Percentiles rank a stretch among this genome's conserved stretches.
These are phyloP conservation scores for Melaleuca alternifolia DNA, from an alignment of 345 rosid genomes.

Conservation along the genomic window DNA sequence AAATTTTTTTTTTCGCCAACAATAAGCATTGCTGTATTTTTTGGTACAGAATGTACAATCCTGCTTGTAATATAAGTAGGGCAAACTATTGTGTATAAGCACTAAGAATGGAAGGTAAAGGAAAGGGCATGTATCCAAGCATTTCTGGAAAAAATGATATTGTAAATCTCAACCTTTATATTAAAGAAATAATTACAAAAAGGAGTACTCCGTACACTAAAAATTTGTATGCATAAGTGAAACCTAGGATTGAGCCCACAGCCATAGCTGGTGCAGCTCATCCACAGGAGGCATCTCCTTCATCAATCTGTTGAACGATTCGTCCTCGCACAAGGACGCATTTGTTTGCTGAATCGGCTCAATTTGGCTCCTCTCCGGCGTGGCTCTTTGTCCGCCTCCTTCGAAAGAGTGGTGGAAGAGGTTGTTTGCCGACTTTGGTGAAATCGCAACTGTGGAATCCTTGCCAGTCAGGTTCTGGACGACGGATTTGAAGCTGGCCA, in stretches of 20 bases:
- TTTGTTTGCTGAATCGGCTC: background rate
- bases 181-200: background rate
- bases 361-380: background rate
- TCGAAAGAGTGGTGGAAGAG: background rate
- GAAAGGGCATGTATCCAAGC: background rate
- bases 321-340: background rate
- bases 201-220: background rate
- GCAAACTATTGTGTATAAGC: background rate
- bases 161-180: background rate
- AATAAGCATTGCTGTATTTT: background rate
- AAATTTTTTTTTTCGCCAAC: background rate
- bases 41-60: background rate
- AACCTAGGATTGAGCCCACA: background rate
- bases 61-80: background rate
- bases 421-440: background rate
- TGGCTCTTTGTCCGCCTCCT: background rate
- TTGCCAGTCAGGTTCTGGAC: conserved; percentile 6
- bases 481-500: background rate
- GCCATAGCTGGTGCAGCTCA: background rate
- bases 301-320: background rate
- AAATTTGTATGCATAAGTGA: background rate
- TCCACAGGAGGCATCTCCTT: background rate
- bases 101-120: background rate
- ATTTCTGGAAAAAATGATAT: background rate
- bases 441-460: background rate